Evolutionary conservation across 371 early-diverging fungal genomes (phyloP).

Genomic region (Dinochytrium kinnereticum): DNA sequence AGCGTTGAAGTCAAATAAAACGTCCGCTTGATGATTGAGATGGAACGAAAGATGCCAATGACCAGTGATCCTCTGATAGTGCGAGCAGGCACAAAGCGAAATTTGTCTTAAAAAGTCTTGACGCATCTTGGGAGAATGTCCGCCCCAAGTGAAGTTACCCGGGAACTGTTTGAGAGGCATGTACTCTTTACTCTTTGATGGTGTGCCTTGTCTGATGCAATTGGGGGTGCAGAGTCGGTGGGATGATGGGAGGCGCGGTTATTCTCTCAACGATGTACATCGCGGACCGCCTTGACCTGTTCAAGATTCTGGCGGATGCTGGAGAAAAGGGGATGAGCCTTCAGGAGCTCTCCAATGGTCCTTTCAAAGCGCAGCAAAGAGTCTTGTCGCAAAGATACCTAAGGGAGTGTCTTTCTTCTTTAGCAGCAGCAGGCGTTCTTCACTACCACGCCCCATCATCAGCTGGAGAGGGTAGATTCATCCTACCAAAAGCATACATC

Average conservation of each 20-base stretch:
- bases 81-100: too few relatives aligned
- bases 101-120: too few relatives aligned
- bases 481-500: slow-evolving; percentile 1
- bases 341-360: neutral
- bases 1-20: too few relatives aligned
- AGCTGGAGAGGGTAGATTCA: neutral
- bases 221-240: neutral
- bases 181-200: neutral
- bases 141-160: too few relatives aligned
- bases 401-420: neutral
- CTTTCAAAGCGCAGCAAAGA: neutral
- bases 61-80: too few relatives aligned
- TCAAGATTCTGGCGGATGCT: neutral
- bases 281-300: slow-evolving; percentile 9
- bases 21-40: too few relatives aligned
- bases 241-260: neutral
- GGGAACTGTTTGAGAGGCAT: neutral
- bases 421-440: slow-evolving; percentile 1
- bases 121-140: too few relatives aligned
- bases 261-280: slow-evolving; percentile 5
- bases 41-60: too few relatives aligned
- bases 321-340: neutral
- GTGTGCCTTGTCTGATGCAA: neutral
- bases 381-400: neutral
- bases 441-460: neutral